These are phyloP conservation scores for Globisporangium radiosum DNA, from an alignment of 352 stramenopile species.

Conservation along the genomic window DNA sequence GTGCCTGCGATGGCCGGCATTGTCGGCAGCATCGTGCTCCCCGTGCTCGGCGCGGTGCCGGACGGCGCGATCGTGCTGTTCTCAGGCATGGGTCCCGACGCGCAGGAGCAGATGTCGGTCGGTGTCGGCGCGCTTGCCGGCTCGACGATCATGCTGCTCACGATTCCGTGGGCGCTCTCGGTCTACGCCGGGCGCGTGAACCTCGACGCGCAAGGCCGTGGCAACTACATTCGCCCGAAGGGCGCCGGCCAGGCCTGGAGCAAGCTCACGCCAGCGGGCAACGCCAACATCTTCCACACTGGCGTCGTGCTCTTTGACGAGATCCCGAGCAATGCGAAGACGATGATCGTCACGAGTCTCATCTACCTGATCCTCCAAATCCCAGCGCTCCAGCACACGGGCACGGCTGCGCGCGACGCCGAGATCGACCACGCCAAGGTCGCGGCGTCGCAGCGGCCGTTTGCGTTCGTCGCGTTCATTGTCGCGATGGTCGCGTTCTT, in stretches of 20 bases:
- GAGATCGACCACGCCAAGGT: conserved; percentile 60
- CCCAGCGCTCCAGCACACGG: conserved; percentile 88
- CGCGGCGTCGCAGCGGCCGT: conserved; percentile 83
- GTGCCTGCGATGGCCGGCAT: conserved; percentile 93
- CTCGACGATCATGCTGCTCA: conserved; percentile 99
- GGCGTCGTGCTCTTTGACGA: conserved; percentile 80
- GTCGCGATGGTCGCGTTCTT: conserved; percentile 89
- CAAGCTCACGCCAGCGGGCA: conserved; percentile 81
- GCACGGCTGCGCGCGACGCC: conserved; percentile 49
- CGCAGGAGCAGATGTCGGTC: conserved; percentile 93
- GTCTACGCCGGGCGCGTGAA: conserved; percentile 93
- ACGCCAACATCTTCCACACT: conserved; percentile 53
- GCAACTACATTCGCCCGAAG: conserved; percentile 82
- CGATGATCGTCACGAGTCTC: conserved; percentile 91
- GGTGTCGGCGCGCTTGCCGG: conserved; percentile 97
- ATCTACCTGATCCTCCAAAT: conserved; percentile 96
- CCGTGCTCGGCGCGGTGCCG: conserved; percentile 94
- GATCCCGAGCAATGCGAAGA: conserved; percentile 85
- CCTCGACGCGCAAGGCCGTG: conserved; percentile 83
- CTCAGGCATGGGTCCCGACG: conserved; percentile 90
- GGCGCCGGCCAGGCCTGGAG: conserved; percentile 59
- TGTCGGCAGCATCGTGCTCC: conserved; percentile 95
- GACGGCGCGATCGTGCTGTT: conserved; percentile 98
- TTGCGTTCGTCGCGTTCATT: conserved; percentile 84
- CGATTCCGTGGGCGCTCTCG: conserved; percentile 95